Evolutionary conservation across 257 asterid genomes (phyloP).

Genomic region (Solanum pimpinellifolium): DNA sequence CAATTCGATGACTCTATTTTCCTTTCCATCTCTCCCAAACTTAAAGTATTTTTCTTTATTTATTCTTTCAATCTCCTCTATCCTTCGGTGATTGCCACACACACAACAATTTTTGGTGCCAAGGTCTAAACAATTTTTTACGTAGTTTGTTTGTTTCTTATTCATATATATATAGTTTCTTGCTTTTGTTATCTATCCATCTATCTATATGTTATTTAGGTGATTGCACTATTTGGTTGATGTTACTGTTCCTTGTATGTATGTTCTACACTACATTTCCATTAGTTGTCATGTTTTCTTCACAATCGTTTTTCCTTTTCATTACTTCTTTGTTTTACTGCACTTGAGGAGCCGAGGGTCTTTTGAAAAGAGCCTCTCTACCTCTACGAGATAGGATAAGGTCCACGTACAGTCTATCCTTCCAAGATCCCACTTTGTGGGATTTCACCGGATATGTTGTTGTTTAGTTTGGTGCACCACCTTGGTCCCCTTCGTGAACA

Average conservation of each 20-base stretch:
- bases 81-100: background rate
- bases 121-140: background rate
- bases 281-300: too few relatives aligned
- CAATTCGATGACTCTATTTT: background rate
- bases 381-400: too few relatives aligned
- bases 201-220: background rate
- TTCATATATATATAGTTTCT: too few relatives aligned
- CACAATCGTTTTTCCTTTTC: too few relatives aligned
- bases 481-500: background rate
- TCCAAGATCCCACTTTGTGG: too few relatives aligned
- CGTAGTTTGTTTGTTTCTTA: background rate
- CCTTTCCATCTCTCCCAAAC: background rate
- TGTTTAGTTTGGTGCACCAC: background rate
- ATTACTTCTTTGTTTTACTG: too few relatives aligned
- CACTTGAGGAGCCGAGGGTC: too few relatives aligned
- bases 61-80: background rate
- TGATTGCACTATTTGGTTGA: background rate
- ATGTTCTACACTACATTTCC: too few relatives aligned
- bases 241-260: background rate
- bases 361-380: too few relatives aligned
- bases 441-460: too few relatives aligned
- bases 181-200: too few relatives aligned
- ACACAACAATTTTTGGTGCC: background rate
- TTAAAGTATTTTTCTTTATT: background rate
- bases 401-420: too few relatives aligned